Percentiles rank a stretch among this genome's conserved stretches.
Conservation (phyloP, 495 filamentous ascomycete species). For the Neurospora discreta region DNA sequence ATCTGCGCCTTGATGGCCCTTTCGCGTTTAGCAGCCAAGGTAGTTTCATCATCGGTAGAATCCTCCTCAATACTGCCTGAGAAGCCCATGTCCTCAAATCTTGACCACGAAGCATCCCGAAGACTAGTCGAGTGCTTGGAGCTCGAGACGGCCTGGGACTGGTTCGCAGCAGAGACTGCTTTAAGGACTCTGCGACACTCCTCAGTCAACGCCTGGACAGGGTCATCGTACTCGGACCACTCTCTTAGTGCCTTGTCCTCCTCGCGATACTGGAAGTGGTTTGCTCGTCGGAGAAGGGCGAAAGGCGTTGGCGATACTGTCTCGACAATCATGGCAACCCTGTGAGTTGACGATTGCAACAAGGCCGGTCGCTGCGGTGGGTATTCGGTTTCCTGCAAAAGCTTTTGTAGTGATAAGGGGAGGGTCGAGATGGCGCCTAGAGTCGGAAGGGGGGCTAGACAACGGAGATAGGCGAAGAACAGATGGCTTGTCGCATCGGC, state of each 20-base stretch:
- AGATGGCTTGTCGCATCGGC: conserved; percentile 93
- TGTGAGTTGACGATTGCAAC: conserved; percentile 69
- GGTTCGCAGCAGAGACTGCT: conserved; percentile 79
- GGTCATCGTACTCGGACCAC: conserved; percentile 83
- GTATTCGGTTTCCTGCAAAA: conserved; percentile 90
- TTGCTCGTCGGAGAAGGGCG: conserved; percentile 78
- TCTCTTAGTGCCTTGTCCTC: conserved; percentile 71
- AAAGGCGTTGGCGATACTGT: conserved; percentile 93
- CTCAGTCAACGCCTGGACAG: conserved; percentile 76
- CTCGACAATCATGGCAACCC: conserved; percentile 94
- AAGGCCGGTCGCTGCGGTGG: conserved; percentile 71
- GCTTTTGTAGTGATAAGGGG: conserved; percentile 79
- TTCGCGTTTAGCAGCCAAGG: conserved; percentile 18
- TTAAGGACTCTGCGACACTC: conserved; percentile 86
- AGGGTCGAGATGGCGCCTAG: conserved; percentile 69
- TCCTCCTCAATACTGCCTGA: conserved; percentile 62
- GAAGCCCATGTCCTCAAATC: conserved; percentile 93
- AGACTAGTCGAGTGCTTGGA: conserved; percentile 58
- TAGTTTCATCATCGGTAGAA: conserved; percentile 49
- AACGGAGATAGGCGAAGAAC: conserved; percentile 95
- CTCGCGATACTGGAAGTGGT: conserved; percentile 88
- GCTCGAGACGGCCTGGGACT: conserved; percentile 55
- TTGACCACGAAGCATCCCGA: conserved; percentile 85
- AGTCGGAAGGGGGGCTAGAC: conserved; percentile 65
- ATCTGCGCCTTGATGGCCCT: conserved; percentile 3